Conservation (phyloP, 2,329 filamentous ascomycete species). For the Xylaria sp. region DNA sequence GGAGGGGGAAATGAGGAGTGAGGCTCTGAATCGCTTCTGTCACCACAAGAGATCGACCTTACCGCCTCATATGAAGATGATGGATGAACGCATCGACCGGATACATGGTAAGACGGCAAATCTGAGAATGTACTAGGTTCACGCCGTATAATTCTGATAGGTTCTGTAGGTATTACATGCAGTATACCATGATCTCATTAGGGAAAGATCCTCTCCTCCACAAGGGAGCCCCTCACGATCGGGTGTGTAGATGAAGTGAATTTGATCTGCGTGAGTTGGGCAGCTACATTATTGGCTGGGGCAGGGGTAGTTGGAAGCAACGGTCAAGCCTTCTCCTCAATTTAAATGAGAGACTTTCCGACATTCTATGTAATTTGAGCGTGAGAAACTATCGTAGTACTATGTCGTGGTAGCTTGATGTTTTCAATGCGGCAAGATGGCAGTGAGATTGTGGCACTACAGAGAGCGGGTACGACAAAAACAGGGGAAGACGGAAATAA, state of each 20-base stretch:
- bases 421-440: neutral
- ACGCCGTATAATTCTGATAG: neutral
- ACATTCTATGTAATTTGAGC: neutral
- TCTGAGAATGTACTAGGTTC: neutral
- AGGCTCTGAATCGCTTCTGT: neutral
- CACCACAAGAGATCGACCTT: neutral
- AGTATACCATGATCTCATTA: constrained; percentile 5
- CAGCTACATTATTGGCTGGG: constrained; percentile 8
- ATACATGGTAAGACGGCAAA: constrained; percentile 5
- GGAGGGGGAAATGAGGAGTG: neutral
- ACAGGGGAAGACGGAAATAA: neutral
- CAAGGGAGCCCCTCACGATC: neutral
- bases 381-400: neutral
- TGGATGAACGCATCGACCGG: neutral
- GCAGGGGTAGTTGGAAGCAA: neutral
- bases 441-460: neutral
- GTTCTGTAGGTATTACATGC: constrained; percentile 7
- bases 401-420: neutral
- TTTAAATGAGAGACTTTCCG: neutral
- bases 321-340: neutral
- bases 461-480: neutral
- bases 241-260: neutral
- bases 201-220: constrained; percentile 17
- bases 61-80: neutral
- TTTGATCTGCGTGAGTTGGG: neutral